A percentile compares a stretch with the other conserved stretches of the same genome.
Conservation (phyloP, 2,329 filamentous ascomycete species). For the Hansfordia pulvinata region DNA sequence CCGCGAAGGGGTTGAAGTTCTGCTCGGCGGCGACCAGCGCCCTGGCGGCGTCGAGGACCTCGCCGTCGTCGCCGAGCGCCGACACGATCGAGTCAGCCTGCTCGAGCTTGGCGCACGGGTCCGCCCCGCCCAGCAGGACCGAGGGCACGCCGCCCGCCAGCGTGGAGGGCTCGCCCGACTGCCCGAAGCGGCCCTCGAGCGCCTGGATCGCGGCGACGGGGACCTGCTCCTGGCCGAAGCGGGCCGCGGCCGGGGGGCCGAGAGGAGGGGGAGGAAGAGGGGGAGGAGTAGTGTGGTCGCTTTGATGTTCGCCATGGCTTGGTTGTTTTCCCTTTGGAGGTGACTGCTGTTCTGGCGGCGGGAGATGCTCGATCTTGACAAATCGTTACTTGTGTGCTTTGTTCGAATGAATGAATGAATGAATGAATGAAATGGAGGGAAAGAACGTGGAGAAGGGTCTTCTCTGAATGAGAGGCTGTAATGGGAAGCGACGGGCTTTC, state of each 20-base stretch:
- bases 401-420: too few relatives aligned
- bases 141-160: slow-evolving; percentile 48
- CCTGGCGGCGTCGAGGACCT: slow-evolving; percentile 46
- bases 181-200: slow-evolving; percentile 39
- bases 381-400: too few relatives aligned
- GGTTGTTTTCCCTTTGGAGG: too few relatives aligned
- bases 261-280: too few relatives aligned
- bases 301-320: too few relatives aligned
- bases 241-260: slow-evolving; percentile 36
- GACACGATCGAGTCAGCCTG: slow-evolving; percentile 52
- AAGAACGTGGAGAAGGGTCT: too few relatives aligned
- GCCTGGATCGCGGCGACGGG: slow-evolving; percentile 39
- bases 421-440: too few relatives aligned
- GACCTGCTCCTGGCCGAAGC: slow-evolving; percentile 51
- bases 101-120: slow-evolving; percentile 52
- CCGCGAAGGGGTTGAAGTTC: slow-evolving; percentile 58
- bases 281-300: too few relatives aligned
- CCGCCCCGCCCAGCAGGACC: slow-evolving; percentile 49
- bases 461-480: too few relatives aligned
- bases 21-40: slow-evolving; percentile 54
- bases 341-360: too few relatives aligned
- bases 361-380: too few relatives aligned
- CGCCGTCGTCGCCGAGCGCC: slow-evolving; percentile 43
- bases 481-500: too few relatives aligned
- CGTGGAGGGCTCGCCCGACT: slow-evolving; percentile 46